Percentiles rank a stretch among this genome's conserved stretches.
phyloP scores from a whole-genome alignment of 2,329 filamentous ascomycete genomes.

The Venturia oleaginea region DNA sequence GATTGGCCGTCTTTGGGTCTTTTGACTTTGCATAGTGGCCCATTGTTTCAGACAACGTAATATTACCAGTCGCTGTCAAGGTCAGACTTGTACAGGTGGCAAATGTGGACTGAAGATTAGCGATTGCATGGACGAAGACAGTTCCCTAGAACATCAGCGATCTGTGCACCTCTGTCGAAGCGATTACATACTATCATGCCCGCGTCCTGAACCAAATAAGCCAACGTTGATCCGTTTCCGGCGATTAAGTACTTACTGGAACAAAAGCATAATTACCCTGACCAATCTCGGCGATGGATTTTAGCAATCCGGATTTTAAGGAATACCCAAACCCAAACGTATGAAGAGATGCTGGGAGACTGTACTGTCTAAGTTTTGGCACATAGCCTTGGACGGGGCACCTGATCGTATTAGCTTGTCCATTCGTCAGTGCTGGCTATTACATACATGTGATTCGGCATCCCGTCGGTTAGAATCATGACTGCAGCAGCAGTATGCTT shows the following conservation, averaged over 20 bases:
- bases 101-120: constrained; percentile 51
- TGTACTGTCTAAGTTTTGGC: constrained; percentile 36
- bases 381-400: constrained; percentile 46
- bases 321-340: constrained; percentile 48
- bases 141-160: constrained; percentile 32
- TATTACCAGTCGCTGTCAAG: constrained; percentile 21
- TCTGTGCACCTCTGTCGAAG: background rate
- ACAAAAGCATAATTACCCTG: constrained; percentile 43
- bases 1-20: background rate
- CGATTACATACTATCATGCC: constrained; percentile 12
- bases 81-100: constrained; percentile 39
- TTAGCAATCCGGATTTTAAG: constrained; percentile 45
- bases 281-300: constrained; percentile 50
- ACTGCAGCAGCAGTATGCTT: constrained; percentile 25
- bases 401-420: background rate
- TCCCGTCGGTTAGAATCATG: constrained; percentile 40
- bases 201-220: background rate
- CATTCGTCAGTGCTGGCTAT: no score
- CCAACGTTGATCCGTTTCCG: no score
- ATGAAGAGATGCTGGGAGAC: constrained; percentile 26
- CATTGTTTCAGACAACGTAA: constrained; percentile 10
- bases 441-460: constrained; percentile 42
- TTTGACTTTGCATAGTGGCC: constrained; percentile 5
- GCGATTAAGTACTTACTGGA: background rate
- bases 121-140: constrained; percentile 53